A percentile compares a stretch with the other conserved stretches of the same genome.
Evolutionary conservation across 208 protist genomes (phyloP).

Genomic region (Trypanosoma scelopori): DNA sequence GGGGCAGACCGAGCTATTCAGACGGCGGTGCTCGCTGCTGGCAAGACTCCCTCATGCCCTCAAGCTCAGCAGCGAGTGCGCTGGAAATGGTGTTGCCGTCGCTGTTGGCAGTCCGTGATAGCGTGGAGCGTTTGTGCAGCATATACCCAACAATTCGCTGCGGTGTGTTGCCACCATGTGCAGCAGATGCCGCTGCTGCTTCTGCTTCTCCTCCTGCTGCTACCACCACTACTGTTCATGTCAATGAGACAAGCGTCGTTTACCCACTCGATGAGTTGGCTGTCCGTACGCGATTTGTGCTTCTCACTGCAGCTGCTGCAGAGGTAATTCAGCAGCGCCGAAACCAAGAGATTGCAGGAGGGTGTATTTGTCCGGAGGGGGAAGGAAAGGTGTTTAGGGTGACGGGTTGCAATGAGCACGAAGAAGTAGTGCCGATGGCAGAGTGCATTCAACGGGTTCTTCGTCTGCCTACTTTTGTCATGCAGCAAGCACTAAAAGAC

Average conservation of each 20-base stretch:
- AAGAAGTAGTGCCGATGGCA: background rate
- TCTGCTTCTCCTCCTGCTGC: too few relatives aligned
- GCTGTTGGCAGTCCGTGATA: background rate
- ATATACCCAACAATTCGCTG: constrained; percentile 28
- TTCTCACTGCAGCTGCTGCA: constrained; percentile 21
- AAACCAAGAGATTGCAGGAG: background rate
- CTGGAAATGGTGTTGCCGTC: constrained; percentile 13
- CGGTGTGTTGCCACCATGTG: background rate
- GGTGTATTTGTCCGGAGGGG: background rate
- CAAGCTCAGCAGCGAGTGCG: background rate
- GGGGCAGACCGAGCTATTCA: background rate
- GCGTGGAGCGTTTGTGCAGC: constrained; percentile 10
- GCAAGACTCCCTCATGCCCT: background rate
- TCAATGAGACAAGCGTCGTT: background rate
- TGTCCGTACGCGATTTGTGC: constrained; percentile 30
- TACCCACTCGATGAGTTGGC: constrained; percentile 39
- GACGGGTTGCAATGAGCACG: background rate
- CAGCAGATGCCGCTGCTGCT: background rate
- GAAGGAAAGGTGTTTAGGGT: background rate
- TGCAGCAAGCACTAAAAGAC: constrained; percentile 12
- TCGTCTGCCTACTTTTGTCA: constrained; percentile 11
- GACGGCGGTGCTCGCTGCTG: background rate
- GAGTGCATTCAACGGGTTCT: constrained; percentile 9
- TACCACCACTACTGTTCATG: background rate
- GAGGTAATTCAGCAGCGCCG: background rate